Conservation (phyloP, 371 early-diverging fungal species). For the Saksenaea oblongispora region DNA sequence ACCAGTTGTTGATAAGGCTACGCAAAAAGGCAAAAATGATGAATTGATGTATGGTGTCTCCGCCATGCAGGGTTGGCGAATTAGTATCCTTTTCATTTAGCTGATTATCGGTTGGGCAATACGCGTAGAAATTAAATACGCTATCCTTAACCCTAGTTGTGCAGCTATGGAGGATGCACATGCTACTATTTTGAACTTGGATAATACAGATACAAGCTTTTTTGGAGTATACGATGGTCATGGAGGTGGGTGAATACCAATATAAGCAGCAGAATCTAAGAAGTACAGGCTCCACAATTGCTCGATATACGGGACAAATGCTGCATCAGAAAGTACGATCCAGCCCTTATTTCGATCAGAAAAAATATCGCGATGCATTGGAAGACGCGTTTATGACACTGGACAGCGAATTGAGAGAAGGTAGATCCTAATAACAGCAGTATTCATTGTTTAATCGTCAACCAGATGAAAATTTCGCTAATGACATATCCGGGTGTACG, state of each 20-base stretch:
- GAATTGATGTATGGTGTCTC: constrained; percentile 85
- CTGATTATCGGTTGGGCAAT: not conserved
- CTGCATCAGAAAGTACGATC: constrained; percentile 75
- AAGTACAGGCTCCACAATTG: constrained; percentile 69
- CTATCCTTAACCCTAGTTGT: not conserved
- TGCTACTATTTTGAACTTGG: constrained; percentile 78
- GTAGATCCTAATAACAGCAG: constrained; percentile 32
- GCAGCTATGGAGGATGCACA: constrained; percentile 98
- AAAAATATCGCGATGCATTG: constrained; percentile 75
- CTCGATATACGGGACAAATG: constrained; percentile 82
- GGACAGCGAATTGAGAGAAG: constrained; percentile 79
- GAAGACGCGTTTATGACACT: constrained; percentile 80
- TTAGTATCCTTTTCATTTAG: constrained; percentile 64
- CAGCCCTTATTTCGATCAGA: constrained; percentile 63
- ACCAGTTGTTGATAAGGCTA: constrained; percentile 89
- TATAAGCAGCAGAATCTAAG: not conserved
- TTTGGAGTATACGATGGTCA: constrained; percentile 98
- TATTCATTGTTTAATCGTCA: not conserved
- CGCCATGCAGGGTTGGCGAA: constrained; percentile 98
- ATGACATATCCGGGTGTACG: constrained; percentile 94
- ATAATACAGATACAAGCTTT: constrained; percentile 65
- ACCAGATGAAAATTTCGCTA: constrained; percentile 66
- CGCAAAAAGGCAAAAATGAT: constrained; percentile 69
- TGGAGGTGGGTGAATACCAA: constrained; percentile 67
- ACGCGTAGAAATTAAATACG: not conserved